phyloP scores from a whole-genome alignment of 2,329 filamentous ascomycete species.

The Paramyrothecium roridum region DNA sequence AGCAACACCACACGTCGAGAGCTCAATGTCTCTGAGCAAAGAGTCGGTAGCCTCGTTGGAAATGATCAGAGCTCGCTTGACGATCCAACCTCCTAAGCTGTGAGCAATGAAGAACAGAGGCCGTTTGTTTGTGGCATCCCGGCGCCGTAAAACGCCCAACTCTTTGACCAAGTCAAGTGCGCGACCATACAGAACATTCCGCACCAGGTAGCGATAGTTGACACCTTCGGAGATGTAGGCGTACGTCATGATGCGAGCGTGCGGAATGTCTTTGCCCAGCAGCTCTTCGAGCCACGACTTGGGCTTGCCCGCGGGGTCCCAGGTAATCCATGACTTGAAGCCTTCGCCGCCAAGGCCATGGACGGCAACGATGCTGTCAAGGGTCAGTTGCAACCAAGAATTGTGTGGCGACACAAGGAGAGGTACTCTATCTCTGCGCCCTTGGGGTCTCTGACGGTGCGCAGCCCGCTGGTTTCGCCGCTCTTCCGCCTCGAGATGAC shows the following conservation, averaged over 20 bases:
- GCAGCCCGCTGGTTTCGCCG: slow-evolving; percentile 12
- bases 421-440: slow-evolving; percentile 19
- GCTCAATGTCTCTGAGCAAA: slow-evolving; percentile 15
- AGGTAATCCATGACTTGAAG: slow-evolving; percentile 19
- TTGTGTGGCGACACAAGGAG: background rate
- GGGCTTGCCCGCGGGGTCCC: slow-evolving; percentile 12
- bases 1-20: slow-evolving; percentile 20
- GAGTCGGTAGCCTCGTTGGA: slow-evolving; percentile 19
- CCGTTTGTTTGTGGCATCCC: slow-evolving; percentile 12
- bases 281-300: slow-evolving; percentile 20
- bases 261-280: slow-evolving; percentile 16
- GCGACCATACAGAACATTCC: slow-evolving; percentile 18
- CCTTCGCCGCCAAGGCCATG: slow-evolving; percentile 20
- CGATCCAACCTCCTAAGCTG: slow-evolving; percentile 22
- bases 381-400: background rate
- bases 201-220: slow-evolving; percentile 17
- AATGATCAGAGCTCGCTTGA: slow-evolving; percentile 22
- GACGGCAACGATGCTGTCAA: slow-evolving; percentile 20
- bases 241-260: slow-evolving; percentile 22
- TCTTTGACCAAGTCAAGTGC: slow-evolving; percentile 16
- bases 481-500: slow-evolving; percentile 13
- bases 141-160: slow-evolving; percentile 12
- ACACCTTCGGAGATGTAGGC: slow-evolving; percentile 16
- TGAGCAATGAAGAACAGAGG: slow-evolving; percentile 23
- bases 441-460: slow-evolving; percentile 14